Base-by-base conservation (phyloP, 2,329 filamentous ascomycete species). In the Westerdykella sp. region DNA sequence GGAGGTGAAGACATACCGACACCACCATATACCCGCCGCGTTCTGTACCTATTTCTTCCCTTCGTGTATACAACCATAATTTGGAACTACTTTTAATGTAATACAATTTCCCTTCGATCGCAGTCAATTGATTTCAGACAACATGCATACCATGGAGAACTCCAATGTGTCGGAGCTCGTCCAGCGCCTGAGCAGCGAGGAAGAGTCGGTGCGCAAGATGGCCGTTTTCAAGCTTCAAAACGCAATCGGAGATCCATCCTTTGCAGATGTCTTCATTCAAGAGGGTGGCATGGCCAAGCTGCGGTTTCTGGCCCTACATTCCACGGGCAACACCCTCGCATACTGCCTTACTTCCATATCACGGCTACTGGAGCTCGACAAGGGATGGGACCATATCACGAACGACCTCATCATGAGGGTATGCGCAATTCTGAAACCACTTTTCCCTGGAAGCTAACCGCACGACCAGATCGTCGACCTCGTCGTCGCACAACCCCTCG, bases 191-290 rank as follows among this genome's bases (percentile, higher is more conserved):
- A 72, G 75, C 36, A 78, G 77, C 54, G 76, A 80, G 44, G 79
- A 95, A 70, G 93, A 98, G 75, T 90, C 87, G 44, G 84, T 87
- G 55, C 87, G 90, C 62, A 98, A 98, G 70, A 96, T 97, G 87
- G 93, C 93, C 47, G 93, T 94, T 48, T 98, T 98, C 79, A 96
- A 96, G 73, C 81, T 98, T 53, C 93, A 98, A 70, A 84, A 80
- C 51, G 89, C 87, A 49, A 95, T 98, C 69, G 91, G 90, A 64
- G 93, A 98, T 69, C 91, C 91, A 21, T 85, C 89, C 40, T 97
- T 97, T 67, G 93, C 93, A 59, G 93, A 97, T 67, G 83, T 94
- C 56, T 98, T 98, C 72, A 95, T 97, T 49, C 82, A 85, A 40
- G 86, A 89, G 39, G 89, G 89, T 44, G 93, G 93, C 4, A 76